These are phyloP conservation scores for Mycena sanguinolenta DNA, from an alignment of 768 basidiomycete genomes.

Conservation along the genomic window DNA sequence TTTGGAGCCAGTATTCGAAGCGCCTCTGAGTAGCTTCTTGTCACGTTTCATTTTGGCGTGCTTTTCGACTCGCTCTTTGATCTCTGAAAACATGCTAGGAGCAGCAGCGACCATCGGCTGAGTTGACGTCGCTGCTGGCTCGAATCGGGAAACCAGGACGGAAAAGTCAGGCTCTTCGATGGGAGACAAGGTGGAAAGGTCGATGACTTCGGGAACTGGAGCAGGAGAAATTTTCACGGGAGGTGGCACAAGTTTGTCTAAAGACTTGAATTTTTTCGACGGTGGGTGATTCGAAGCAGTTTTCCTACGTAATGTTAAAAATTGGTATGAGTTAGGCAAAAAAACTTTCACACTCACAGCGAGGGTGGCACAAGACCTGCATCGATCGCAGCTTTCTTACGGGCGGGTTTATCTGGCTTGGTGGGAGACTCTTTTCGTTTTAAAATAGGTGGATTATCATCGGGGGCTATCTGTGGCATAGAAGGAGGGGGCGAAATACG, in stretches of 20 bases:
- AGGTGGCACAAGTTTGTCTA: constrained; percentile 10
- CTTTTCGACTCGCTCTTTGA: constrained; percentile 52
- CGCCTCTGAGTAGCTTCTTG: constrained; percentile 47
- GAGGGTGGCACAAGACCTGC: constrained; percentile 10
- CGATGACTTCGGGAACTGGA: constrained; percentile 23
- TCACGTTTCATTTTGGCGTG: constrained; percentile 45
- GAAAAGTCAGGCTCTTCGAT: constrained; percentile 37
- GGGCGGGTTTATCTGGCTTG: constrained; percentile 21
- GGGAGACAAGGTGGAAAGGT: constrained; percentile 28
- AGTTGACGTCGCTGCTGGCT: constrained; percentile 33
- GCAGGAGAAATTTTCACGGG: constrained; percentile 20
- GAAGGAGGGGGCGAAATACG: background rate
- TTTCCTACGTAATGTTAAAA: constrained; percentile 12
- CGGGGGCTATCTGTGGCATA: constrained; percentile 6
- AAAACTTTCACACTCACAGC: constrained; percentile 7
- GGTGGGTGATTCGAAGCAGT: constrained; percentile 15
- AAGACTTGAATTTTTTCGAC: constrained; percentile 22
- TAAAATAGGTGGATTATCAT: constrained; percentile 8
- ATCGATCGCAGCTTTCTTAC: constrained; percentile 33
- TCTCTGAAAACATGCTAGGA: constrained; percentile 48
- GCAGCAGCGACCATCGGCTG: constrained; percentile 36
- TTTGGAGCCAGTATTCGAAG: constrained; percentile 30
- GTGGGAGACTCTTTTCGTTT: constrained; percentile 30
- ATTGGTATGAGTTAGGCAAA: background rate
- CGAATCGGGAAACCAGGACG: constrained; percentile 33